Percentiles rank a stretch among this genome's conserved stretches.
These are phyloP conservation scores for Suillus cothurnatus DNA, from an alignment of 768 basidiomycete species.

Conservation along the genomic window DNA sequence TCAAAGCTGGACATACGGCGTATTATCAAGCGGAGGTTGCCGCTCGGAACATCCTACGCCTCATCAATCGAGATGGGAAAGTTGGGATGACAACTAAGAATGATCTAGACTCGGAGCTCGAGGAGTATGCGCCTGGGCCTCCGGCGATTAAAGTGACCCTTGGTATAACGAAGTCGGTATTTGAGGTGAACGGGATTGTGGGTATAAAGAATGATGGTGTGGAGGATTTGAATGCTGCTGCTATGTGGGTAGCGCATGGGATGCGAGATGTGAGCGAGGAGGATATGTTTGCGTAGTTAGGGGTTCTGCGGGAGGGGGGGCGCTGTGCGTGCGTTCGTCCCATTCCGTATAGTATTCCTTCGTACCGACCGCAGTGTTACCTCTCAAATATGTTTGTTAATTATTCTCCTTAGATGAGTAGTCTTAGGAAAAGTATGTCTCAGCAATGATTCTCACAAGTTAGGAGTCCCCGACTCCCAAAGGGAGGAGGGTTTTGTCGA, in stretches of 20 bases:
- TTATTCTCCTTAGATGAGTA: too few relatives aligned
- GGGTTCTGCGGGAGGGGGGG: too few relatives aligned
- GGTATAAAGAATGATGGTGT: slow-evolving; percentile 45
- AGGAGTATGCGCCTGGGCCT: slow-evolving; percentile 45
- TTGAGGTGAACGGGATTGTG: slow-evolving; percentile 48
- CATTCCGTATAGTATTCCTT: background rate
- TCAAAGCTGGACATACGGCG: slow-evolving; percentile 60
- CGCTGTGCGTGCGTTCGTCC: too few relatives aligned
- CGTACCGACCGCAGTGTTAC: background rate
- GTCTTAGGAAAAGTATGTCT: too few relatives aligned
- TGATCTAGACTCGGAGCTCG: slow-evolving; percentile 28
- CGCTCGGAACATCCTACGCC: slow-evolving; percentile 52
- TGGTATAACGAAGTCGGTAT: slow-evolving; percentile 51
- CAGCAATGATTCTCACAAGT: too few relatives aligned
- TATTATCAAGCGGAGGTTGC: slow-evolving; percentile 55
- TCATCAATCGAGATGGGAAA: slow-evolving; percentile 36
- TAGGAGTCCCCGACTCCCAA: too few relatives aligned
- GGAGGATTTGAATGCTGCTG: slow-evolving; percentile 49
- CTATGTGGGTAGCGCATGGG: slow-evolving; percentile 51
- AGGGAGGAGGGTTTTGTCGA: too few relatives aligned
- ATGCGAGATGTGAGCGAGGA: slow-evolving; percentile 38
- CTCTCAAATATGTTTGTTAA: too few relatives aligned
- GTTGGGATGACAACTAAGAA: background rate
- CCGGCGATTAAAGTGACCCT: slow-evolving; percentile 67
- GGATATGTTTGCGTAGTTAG: slow-evolving; percentile 24